Base-by-base conservation (phyloP, 371 early-diverging fungal genomes). In the Choanephora cucurbitarum region DNA sequence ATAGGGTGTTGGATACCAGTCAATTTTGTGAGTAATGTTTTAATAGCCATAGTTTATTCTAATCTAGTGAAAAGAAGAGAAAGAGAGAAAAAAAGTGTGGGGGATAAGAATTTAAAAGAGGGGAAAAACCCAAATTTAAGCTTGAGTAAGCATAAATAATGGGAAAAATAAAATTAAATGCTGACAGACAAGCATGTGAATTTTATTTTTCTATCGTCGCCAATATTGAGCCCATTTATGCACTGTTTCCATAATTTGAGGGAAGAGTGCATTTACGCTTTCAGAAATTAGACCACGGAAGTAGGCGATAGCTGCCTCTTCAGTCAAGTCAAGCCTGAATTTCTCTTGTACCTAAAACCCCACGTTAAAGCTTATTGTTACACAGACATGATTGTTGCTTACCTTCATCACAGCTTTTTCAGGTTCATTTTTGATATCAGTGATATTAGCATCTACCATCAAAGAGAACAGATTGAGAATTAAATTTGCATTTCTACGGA, bases 191-290 rank as follows among this genome's bases (percentile, higher is more conserved):
- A 3, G 37, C 37, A 37, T 37, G 37, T 37, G 37, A 37, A 37
- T 46, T 24, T 49, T 34, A 24, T 42, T 37, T 32, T 33, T 40
- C 52, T 79, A 92, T 63, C 80, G 80, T 57, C 91, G 69, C 90
- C 90, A 92, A 60, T 92, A 94, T 61, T 93, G 93, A 2, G 94
- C 91, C 92, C 92, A 95, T 57, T 89, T 91, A 74, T 97, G 98
- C 13, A 96, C 91, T 4, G 92, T 92, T 66, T 99, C 99, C 77
- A 97, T 93, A 45, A 99, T 91, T 69, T 98, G 97, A 2, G 99
- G 99, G 60, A 99, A 96, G 57, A 97, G 68, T 0, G 98, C 98
- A 57, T 85, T 89, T 17, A 97, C 89, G 69, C 91, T 90, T 65
- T 99, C 98, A 58, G 88, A 89, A 50, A 99, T 95, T 24, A 96